These are phyloP conservation scores for Aspergillus japonicus DNA, from an alignment of 2,329 filamentous ascomycete species.

Conservation along the genomic window DNA sequence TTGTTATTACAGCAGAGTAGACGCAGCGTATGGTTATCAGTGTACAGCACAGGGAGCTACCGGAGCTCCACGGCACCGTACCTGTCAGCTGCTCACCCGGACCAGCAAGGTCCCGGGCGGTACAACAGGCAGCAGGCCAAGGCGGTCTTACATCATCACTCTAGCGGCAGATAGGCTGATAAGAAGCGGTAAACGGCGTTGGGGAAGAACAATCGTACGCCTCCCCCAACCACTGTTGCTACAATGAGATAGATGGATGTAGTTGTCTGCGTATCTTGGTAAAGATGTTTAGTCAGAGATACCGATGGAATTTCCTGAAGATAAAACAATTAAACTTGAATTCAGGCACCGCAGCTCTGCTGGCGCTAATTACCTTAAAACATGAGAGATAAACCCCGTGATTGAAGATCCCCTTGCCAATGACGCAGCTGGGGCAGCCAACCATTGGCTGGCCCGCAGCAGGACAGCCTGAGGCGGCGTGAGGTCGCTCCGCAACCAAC, in stretches of 20 bases:
- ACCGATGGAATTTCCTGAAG: not conserved
- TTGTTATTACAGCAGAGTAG: not conserved
- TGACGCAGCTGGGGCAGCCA: conserved; percentile 21
- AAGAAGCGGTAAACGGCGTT: not conserved
- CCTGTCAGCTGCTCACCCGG: conserved; percentile 2
- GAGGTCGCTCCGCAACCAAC: conserved; percentile 26
- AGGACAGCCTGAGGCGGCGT: not conserved
- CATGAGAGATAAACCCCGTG: conserved; percentile 11
- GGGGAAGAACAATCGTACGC: not conserved
- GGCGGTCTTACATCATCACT: conserved; percentile 16
- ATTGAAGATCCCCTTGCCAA: conserved; percentile 16
- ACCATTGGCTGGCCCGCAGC: conserved; percentile 20
- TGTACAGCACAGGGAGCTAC: not conserved
- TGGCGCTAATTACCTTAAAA: not conserved
- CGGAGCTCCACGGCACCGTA: not conserved
- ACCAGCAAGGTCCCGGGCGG: not conserved
- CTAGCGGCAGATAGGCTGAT: conserved; percentile 3
- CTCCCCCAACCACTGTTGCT: no score
- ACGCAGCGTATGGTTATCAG: not conserved
- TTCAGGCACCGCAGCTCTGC: not conserved
- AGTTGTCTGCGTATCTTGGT: no score
- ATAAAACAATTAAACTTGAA: not conserved
- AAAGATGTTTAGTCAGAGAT: no score
- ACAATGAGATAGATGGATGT: no score
- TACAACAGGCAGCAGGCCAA: conserved; percentile 2